Evolutionary conservation across 1,284 basidiomycete genomes (phyloP).

Genomic region (Leccinum glutinopallens): DNA sequence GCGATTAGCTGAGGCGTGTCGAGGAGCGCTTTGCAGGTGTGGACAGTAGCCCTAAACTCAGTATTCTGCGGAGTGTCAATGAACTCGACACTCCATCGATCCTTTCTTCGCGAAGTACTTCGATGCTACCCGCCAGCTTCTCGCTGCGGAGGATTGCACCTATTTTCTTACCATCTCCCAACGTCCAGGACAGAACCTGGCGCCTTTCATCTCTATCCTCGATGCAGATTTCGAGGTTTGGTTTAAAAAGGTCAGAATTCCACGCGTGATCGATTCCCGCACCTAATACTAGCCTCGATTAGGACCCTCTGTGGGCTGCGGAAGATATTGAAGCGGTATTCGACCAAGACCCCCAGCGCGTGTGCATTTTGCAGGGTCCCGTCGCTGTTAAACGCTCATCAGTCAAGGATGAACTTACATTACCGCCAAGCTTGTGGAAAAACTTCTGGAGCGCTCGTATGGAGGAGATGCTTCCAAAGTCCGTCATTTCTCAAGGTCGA

Average conservation of each 20-base stretch:
- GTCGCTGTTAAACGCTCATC: constrained; percentile 90
- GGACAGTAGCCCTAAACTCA: constrained; percentile 79
- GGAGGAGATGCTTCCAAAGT: constrained; percentile 77
- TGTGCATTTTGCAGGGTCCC: constrained; percentile 97
- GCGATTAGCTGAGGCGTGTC: constrained; percentile 95
- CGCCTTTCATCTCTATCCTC: constrained; percentile 97
- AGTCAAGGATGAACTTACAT: constrained; percentile 92
- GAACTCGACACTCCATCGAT: constrained; percentile 83
- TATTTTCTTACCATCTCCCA: constrained; percentile 96
- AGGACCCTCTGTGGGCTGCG: constrained; percentile 97
- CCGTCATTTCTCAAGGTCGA: constrained; percentile 85
- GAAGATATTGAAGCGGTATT: constrained; percentile 99
- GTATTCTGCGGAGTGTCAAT: constrained; percentile 87
- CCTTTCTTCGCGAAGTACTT: constrained; percentile 88
- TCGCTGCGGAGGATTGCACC: constrained; percentile 93
- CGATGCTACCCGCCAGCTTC: constrained; percentile 80
- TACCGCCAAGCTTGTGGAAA: constrained; percentile 75
- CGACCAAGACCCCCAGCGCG: constrained; percentile 96
- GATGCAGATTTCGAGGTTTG: constrained; percentile 94
- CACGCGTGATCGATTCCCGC: constrained; percentile 6
- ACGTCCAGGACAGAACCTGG: constrained; percentile 96
- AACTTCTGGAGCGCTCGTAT: constrained; percentile 84
- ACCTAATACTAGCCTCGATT: constrained; percentile 24
- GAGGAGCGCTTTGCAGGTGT: constrained; percentile 98
- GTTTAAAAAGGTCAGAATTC: constrained; percentile 88